phyloP scores from a whole-genome alignment of 352 stramenopile species.

The Peronosclerospora sorghi region DNA sequence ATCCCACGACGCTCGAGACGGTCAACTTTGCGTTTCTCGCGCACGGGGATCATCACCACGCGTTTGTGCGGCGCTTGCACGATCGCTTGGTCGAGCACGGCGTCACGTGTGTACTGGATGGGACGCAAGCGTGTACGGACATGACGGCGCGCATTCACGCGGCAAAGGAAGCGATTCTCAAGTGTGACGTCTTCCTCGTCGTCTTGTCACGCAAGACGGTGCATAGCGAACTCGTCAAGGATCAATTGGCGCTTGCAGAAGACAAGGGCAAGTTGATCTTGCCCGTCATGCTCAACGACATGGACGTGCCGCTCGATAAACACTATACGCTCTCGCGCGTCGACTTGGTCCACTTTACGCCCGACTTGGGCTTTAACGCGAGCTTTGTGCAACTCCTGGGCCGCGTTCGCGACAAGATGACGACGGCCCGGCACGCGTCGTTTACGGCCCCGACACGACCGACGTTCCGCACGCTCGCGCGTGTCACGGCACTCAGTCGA shows the following conservation, averaged over 20 bases:
- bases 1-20: constrained; percentile 58
- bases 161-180: constrained; percentile 75
- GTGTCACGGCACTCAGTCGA: constrained; percentile 21
- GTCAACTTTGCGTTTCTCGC: constrained; percentile 58
- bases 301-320: constrained; percentile 58
- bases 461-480: constrained; percentile 23
- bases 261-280: constrained; percentile 80
- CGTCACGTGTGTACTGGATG: constrained; percentile 59
- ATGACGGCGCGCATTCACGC: constrained; percentile 73
- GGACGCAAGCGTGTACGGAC: constrained; percentile 59
- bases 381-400: constrained; percentile 47
- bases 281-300: constrained; percentile 53
- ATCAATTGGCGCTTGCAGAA: constrained; percentile 74
- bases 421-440: constrained; percentile 11
- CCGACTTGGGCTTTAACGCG: constrained; percentile 68
- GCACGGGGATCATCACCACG: constrained; percentile 64
- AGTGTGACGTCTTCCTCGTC: constrained; percentile 65
- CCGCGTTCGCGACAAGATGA: constrained; percentile 36
- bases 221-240: constrained; percentile 59
- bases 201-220: constrained; percentile 69
- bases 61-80: constrained; percentile 65
- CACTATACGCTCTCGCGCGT: constrained; percentile 74
- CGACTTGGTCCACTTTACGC: constrained; percentile 73
- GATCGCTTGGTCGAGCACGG: constrained; percentile 51
- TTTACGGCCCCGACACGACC: constrained; percentile 19